phyloP scores from a whole-genome alignment of 331 rosid species.

The Rhamnella rubrinervis region DNA sequence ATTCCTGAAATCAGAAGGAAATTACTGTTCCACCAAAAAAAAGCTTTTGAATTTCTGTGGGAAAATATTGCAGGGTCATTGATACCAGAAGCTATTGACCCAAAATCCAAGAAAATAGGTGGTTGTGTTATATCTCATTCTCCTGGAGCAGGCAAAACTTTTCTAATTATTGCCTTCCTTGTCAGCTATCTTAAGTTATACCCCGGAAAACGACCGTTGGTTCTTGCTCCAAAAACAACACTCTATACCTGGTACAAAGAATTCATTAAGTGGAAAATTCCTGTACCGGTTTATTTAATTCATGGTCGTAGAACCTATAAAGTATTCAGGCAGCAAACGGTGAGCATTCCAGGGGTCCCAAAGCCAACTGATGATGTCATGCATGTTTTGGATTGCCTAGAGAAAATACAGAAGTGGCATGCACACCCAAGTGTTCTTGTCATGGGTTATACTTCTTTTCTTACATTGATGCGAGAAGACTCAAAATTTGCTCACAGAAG shows the following conservation, averaged over 20 bases:
- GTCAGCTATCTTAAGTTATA: slow-evolving; percentile 73
- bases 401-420: slow-evolving; percentile 80
- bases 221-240: slow-evolving; percentile 88
- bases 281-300: slow-evolving; percentile 75
- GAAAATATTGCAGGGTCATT: slow-evolving; percentile 73
- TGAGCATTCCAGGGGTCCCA: slow-evolving; percentile 47
- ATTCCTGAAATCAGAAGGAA: slow-evolving; percentile 71
- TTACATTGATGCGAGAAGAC: slow-evolving; percentile 78
- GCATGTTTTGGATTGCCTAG: slow-evolving; percentile 76
- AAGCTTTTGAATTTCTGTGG: slow-evolving; percentile 93
- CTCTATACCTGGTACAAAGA: slow-evolving; percentile 90
- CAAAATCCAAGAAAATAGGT: slow-evolving; percentile 52
- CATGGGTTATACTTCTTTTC: slow-evolving; percentile 91
- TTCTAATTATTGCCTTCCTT: slow-evolving; percentile 76
- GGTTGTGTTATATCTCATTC: slow-evolving; percentile 96
- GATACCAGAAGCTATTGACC: slow-evolving; percentile 53
- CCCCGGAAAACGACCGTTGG: slow-evolving; percentile 72
- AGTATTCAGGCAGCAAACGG: slow-evolving; percentile 45
- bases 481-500: slow-evolving; percentile 73
- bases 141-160: slow-evolving; percentile 94
- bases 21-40: slow-evolving; percentile 79
- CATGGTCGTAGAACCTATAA: slow-evolving; percentile 64
- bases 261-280: slow-evolving; percentile 74
- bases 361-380: slow-evolving; percentile 64
- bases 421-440: slow-evolving; percentile 89